Percentiles rank a stretch among this genome's conserved stretches.
These are phyloP conservation scores for Myxozyma monticola DNA, from an alignment of 805 yeast species.

Conservation along the genomic window DNA sequence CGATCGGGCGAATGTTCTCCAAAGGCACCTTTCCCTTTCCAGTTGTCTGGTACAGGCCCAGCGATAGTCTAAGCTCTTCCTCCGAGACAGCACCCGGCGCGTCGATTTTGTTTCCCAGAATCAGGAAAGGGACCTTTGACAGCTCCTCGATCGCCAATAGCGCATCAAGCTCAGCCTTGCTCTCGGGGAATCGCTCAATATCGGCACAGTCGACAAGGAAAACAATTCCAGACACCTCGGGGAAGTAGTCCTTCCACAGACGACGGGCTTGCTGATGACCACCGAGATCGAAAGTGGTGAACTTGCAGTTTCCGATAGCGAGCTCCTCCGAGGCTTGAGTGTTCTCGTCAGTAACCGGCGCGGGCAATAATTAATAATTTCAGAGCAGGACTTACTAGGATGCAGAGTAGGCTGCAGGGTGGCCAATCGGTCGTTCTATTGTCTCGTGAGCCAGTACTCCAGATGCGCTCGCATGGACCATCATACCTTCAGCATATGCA, in stretches of 20 bases:
- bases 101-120: conserved; percentile 96
- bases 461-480: not conserved
- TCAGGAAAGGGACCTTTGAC: conserved; percentile 82
- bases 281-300: conserved; percentile 97
- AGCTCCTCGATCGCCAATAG: conserved; percentile 91
- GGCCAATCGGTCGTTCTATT: conserved; percentile 89
- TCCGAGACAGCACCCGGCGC: conserved; percentile 92
- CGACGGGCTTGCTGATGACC: conserved; percentile 99
- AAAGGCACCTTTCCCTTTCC: conserved; percentile 77
- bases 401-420: conserved; percentile 97
- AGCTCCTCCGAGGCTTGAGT: conserved; percentile 83
- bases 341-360: not conserved
- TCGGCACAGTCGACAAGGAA: conserved; percentile 97
- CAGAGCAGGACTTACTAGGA: conserved; percentile 53
- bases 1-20: conserved; percentile 83
- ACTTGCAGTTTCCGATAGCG: conserved; percentile 92
- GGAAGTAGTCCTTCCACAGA: conserved; percentile 99
- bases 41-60: conserved; percentile 84
- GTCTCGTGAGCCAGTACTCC: not conserved
- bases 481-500: conserved; percentile 66
- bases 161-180: conserved; percentile 91
- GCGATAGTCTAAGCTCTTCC: conserved; percentile 85
- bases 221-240: conserved; percentile 97
- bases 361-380: not conserved
- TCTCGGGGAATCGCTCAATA: conserved; percentile 90